A percentile compares a stretch with the other conserved stretches of the same genome.
Conservation (phyloP, 2,329 filamentous ascomycete genomes). For the Aureobasidium sp. region DNA sequence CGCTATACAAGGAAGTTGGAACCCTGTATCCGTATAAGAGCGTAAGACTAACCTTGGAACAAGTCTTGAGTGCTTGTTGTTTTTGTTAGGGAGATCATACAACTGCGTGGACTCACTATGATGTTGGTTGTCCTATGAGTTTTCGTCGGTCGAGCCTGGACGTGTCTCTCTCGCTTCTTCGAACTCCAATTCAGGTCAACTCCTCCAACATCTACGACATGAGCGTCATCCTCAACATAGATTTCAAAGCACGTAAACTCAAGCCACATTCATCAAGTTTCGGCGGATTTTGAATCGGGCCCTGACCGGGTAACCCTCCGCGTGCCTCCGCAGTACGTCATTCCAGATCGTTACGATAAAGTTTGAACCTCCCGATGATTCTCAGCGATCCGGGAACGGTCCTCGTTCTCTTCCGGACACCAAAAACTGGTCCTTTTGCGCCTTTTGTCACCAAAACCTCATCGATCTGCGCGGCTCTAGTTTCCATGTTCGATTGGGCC, state of each 20-base stretch:
- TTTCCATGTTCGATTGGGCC: background rate
- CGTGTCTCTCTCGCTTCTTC: background rate
- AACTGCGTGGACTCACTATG: background rate
- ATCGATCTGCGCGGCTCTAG: constrained; percentile 7
- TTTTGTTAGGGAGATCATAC: background rate
- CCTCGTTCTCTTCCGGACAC: background rate
- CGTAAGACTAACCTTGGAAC: no score
- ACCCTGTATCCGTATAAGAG: background rate
- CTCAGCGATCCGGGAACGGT: background rate
- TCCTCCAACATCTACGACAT: background rate
- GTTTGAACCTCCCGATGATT: background rate
- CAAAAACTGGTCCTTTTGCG: background rate
- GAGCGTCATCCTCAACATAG: background rate
- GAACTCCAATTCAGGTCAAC: background rate
- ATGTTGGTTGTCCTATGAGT: background rate
- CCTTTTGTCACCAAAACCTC: background rate
- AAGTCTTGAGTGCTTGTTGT: background rate
- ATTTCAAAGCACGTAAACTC: background rate
- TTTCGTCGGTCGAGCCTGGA: background rate
- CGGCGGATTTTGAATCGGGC: background rate
- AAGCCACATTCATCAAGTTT: background rate
- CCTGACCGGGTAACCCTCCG: background rate
- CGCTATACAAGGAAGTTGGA: background rate
- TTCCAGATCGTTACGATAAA: background rate
- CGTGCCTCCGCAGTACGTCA: background rate